These are phyloP conservation scores for Rhodotorula kratochvilovae DNA, from an alignment of 768 basidiomycete species.

Conservation along the genomic window DNA sequence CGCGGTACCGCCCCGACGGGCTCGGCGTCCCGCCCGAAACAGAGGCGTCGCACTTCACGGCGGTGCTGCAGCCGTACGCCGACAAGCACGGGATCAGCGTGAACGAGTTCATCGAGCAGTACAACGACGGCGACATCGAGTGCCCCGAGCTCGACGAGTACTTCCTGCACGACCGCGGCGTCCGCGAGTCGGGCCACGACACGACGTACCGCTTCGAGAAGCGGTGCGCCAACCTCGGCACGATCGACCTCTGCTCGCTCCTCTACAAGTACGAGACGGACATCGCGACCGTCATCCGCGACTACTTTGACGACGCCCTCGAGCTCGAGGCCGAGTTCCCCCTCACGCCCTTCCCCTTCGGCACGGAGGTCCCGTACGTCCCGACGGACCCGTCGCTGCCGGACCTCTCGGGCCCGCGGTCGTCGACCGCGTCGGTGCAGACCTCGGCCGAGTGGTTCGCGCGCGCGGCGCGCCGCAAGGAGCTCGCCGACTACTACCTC, in stretches of 20 bases:
- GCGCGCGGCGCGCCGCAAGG: constrained; percentile 74
- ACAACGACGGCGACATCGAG: constrained; percentile 74
- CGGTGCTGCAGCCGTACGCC: constrained; percentile 92
- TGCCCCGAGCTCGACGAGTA: constrained; percentile 93
- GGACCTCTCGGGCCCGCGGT: constrained; percentile 21
- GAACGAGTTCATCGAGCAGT: constrained; percentile 92
- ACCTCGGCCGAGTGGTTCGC: constrained; percentile 89
- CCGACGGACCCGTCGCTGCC: constrained; percentile 54
- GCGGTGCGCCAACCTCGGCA: constrained; percentile 92
- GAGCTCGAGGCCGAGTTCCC: constrained; percentile 89
- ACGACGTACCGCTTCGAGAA: constrained; percentile 91
- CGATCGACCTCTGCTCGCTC: constrained; percentile 89
- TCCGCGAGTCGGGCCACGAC: constrained; percentile 80
- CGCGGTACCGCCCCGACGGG: constrained; percentile 88
- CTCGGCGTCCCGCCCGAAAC: constrained; percentile 97
- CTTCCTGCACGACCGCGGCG: constrained; percentile 72
- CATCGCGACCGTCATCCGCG: constrained; percentile 94
- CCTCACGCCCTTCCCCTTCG: constrained; percentile 82
- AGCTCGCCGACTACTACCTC: constrained; percentile 83
- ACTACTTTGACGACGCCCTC: constrained; percentile 87
- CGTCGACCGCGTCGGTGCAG: constrained; percentile 40
- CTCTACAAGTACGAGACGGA: constrained; percentile 98
- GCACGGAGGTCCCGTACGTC: constrained; percentile 55
- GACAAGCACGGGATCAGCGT: constrained; percentile 85
- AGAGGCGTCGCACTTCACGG: constrained; percentile 96